phyloP scores from a whole-genome alignment of 225 moss, liverwort and hornwort genomes.

The Neckera pumila region DNA sequence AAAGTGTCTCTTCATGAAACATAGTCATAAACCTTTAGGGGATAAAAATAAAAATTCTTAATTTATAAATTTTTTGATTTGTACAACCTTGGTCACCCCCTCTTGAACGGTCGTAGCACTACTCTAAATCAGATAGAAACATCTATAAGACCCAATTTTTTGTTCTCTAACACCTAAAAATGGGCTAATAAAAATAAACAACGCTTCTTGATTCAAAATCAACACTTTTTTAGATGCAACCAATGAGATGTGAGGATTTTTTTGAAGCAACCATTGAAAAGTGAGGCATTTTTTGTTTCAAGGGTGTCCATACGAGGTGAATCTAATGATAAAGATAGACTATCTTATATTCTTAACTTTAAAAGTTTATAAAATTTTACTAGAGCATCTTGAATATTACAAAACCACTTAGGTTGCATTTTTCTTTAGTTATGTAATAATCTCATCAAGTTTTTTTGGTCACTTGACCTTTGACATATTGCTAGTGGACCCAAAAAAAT shows the following conservation, averaged over 20 bases:
- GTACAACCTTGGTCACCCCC: neutral
- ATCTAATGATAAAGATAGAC: too few species aligned
- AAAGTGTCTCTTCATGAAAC: neutral
- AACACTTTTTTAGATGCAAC: neutral
- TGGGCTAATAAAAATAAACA: neutral
- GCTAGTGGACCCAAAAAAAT: too few species aligned
- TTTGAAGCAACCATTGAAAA: neutral
- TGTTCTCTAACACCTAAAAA: neutral
- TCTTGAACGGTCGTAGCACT: rapidly evolving
- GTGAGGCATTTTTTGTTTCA: rapidly evolving
- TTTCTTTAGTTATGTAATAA: neutral
- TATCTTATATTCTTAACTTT: rapidly evolving
- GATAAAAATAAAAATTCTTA: neutral
- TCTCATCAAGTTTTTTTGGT: neutral
- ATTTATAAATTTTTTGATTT: neutral
- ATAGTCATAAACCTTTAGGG: neutral
- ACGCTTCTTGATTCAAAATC: neutral
- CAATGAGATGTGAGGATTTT: too few species aligned
- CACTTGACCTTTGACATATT: too few species aligned
- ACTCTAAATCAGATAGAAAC: neutral
- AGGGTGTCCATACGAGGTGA: neutral
- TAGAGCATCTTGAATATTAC: too few species aligned
- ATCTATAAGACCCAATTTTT: neutral
- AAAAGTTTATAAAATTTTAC: neutral
- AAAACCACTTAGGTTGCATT: rapidly evolving